Percentiles rank a stretch among this genome's conserved stretches.
These are phyloP conservation scores for Cylindrodendrum hubeiense DNA, from an alignment of 2,329 filamentous ascomycete species.

Conservation along the genomic window DNA sequence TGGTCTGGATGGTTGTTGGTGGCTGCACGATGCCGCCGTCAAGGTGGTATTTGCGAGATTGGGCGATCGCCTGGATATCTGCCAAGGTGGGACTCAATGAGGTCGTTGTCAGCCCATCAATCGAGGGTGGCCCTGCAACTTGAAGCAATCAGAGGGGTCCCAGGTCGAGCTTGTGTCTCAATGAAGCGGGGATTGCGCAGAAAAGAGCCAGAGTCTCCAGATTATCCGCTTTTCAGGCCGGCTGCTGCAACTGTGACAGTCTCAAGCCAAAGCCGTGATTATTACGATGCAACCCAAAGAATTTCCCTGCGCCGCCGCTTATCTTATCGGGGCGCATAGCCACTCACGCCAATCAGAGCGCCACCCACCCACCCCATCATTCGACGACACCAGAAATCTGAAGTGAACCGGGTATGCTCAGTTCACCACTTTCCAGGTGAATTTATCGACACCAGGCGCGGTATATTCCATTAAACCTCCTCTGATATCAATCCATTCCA, in stretches of 20 bases:
- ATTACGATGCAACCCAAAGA: conserved; percentile 36
- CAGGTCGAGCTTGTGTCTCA: neutral
- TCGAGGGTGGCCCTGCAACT: conserved; percentile 6
- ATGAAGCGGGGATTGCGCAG: conserved; percentile 5
- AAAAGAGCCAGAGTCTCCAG: conserved; percentile 17
- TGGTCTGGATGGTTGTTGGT: neutral
- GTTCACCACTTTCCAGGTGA: no score
- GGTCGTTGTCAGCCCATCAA: conserved; percentile 18
- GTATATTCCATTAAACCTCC: no score
- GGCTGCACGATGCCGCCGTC: conserved; percentile 25
- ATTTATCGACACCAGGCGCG: no score
- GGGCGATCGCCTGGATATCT: conserved; percentile 19
- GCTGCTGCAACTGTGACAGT: conserved; percentile 10
- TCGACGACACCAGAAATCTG: conserved; percentile 4
- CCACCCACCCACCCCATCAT: neutral
- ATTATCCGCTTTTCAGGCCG: conserved; percentile 32
- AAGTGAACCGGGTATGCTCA: no score
- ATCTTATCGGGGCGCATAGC: conserved; percentile 44
- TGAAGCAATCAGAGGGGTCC: conserved; percentile 1
- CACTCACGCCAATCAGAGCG: conserved; percentile 32
- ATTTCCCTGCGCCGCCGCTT: conserved; percentile 33
- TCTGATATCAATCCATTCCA: no score
- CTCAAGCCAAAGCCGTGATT: conserved; percentile 3
- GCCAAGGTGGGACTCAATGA: conserved; percentile 10
- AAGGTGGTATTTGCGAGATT: conserved; percentile 31